Percentiles rank a stretch among this genome's conserved stretches.
Conservation (phyloP, 2,329 filamentous ascomycete species). For the Aspergillus sp. region DNA sequence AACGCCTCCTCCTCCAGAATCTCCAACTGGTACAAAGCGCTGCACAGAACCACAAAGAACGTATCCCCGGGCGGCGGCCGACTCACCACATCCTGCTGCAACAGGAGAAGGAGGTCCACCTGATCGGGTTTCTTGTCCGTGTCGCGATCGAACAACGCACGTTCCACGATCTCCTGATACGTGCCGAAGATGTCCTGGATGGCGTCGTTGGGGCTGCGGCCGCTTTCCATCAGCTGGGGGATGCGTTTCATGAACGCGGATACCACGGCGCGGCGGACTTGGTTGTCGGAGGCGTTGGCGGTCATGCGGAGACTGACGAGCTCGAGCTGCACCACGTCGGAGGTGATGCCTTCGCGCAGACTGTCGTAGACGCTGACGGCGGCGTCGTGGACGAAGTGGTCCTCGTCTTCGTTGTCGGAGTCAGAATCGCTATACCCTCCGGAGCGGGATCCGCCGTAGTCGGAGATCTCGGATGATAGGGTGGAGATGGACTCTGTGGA, state of each 20-base stretch:
- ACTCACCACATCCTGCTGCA: conserved; percentile 76
- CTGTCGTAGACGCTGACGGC: conserved; percentile 84
- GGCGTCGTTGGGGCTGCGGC: conserved; percentile 63
- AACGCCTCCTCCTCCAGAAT: conserved; percentile 87
- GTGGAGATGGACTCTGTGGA: conserved; percentile 62
- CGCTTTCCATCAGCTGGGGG: conserved; percentile 63
- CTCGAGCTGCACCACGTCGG: conserved; percentile 88
- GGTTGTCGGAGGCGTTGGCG: conserved; percentile 83
- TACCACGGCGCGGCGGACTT: conserved; percentile 83
- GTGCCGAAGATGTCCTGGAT: conserved; percentile 63
- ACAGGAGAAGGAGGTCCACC: conserved; percentile 76
- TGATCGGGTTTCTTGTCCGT: conserved; percentile 64
- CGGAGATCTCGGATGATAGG: conserved; percentile 56
- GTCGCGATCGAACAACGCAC: conserved; percentile 59
- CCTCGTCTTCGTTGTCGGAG: conserved; percentile 60
- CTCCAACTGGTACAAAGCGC: conserved; percentile 82
- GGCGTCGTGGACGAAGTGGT: conserved; percentile 82
- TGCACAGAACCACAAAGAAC: conserved; percentile 74
- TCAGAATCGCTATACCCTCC: conserved; percentile 73
- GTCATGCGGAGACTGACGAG: conserved; percentile 90
- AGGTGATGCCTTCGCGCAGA: conserved; percentile 67
- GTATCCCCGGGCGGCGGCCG: conserved; percentile 63
- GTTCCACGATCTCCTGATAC: conserved; percentile 62
- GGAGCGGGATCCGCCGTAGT: conserved; percentile 56
- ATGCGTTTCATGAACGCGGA: conserved; percentile 82